A percentile compares a stretch with the other conserved stretches of the same genome.
Conservation (phyloP, 1,139 yeast species). For the Saccharomyces pastorianus region DNA sequence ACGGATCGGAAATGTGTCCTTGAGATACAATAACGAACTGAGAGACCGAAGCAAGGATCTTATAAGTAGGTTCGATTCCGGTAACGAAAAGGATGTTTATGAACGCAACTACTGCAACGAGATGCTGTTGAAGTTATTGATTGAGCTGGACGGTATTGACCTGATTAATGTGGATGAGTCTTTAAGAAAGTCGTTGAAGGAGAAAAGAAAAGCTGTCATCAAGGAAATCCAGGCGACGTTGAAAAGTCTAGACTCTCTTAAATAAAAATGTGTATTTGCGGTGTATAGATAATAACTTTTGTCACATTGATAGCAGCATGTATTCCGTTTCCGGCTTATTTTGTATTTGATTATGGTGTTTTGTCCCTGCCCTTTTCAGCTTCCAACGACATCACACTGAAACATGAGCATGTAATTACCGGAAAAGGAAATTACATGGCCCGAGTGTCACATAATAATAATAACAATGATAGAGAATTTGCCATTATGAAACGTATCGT, state of each 20-base stretch:
- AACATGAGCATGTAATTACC: neutral
- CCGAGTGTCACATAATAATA: neutral
- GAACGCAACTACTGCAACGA: conserved; percentile 56
- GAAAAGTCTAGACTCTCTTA: conserved; percentile 47
- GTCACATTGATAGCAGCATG: neutral
- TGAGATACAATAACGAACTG: conserved; percentile 24
- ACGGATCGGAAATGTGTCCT: conserved; percentile 21
- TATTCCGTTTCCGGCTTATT: neutral
- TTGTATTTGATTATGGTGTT: no score
- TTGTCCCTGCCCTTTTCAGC: neutral
- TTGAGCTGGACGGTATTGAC: conserved; percentile 61
- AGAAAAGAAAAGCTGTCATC: conserved; percentile 51
- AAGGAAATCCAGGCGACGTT: conserved; percentile 53
- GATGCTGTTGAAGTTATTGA: conserved; percentile 54
- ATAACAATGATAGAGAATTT: neutral
- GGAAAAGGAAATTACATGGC: neutral
- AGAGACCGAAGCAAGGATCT: conserved; percentile 18
- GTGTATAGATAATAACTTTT: neutral
- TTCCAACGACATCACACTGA: neutral
- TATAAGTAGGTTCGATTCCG: conserved; percentile 17
- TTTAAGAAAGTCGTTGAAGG: conserved; percentile 43
- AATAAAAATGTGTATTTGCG: conserved; percentile 3
- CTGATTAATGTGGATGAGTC: conserved; percentile 34
- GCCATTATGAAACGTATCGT: neutral
- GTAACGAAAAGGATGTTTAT: conserved; percentile 37